Evolutionary conservation across 148 eudicot genomes (phyloP), one percentile per base, ranked within the genome.

Genomic region (Rhododendron vialii): DNA sequence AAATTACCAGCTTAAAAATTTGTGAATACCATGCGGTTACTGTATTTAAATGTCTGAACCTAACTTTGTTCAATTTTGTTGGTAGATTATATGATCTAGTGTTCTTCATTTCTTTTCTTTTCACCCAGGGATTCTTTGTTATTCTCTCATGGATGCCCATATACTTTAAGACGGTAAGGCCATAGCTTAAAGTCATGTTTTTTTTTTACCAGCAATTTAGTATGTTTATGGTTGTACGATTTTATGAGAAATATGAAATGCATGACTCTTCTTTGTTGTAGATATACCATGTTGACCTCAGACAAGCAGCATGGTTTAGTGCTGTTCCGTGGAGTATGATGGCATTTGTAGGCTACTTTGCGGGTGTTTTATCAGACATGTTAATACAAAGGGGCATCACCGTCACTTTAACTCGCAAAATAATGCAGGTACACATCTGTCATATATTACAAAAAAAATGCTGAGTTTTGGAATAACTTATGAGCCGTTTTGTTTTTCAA

Each of bases 251-350:
- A 13, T 24, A 80, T 76, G 85, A 81, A 71, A 76, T 26, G 41
- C 1, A 13, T 59, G 7, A 81, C 65, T 26, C 35, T 84, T 75
- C 24, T 84, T 75, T 86, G 85, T 45, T 89, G 83, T 89, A 96
- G 98, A 92, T 96, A 83, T 93, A 96, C 88, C 91, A 90, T 87
- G 98, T 96, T 86, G 94, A 96, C 89, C 98, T 96, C 82, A 93
- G 95, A 90, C 94, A 92, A 88, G 98, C 98, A 85, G 98, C 98
- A 80, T 96, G 98, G 98, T 96, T 95, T 89, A 96, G 98, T 89
- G 98, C 98, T 88, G 95, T 95, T 90, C 98, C 98, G 0, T 96
- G 98, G 98, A 88, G 92, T 88, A 89, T 95, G 96, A 96, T 96
- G 98, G 98, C 98, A 85, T 28, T 96, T 30, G 88, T 90, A 26